These are phyloP conservation scores for Ceratopteris richardii DNA, from an alignment of 75 land plant species.

Conservation along the genomic window DNA sequence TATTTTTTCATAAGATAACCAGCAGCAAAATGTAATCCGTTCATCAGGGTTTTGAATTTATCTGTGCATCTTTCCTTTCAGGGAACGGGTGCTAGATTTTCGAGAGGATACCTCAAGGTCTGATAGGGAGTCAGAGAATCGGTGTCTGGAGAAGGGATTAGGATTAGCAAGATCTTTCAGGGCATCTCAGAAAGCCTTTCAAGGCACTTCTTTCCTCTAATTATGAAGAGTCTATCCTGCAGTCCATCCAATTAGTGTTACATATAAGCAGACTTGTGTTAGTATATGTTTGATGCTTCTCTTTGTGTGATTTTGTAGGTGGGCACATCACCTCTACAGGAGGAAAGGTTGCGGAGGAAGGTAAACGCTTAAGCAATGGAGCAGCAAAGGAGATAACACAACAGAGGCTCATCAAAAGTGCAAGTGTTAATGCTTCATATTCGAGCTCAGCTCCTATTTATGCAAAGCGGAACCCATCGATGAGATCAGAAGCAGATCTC, in stretches of 20 bases:
- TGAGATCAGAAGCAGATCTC: slow-evolving; percentile 4
- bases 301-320: slow-evolving; percentile 2
- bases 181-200: slow-evolving; percentile 1
- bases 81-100: slow-evolving; percentile 38
- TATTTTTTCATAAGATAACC: no score
- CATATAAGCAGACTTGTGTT: not conserved
- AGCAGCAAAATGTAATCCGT: no score
- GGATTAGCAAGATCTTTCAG: not conserved
- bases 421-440: slow-evolving; percentile 3
- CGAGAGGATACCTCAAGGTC: slow-evolving; percentile 24
- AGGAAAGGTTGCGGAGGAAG: not conserved
- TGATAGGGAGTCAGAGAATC: slow-evolving; percentile 15
- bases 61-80: no score
- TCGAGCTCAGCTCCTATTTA: not conserved
- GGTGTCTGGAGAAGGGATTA: slow-evolving; percentile 7
- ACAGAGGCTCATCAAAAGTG: slow-evolving; percentile 3
- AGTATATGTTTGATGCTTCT: not conserved
- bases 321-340: not conserved
- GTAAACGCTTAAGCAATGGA: not conserved
- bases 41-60: no score
- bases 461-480: slow-evolving; percentile 5
- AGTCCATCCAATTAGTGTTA: not conserved
- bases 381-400: not conserved
- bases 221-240: not conserved
- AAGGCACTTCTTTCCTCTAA: slow-evolving; percentile 1